Conservation (phyloP, 2,329 filamentous ascomycete genomes). For the Arthroderma uncinatum region DNA sequence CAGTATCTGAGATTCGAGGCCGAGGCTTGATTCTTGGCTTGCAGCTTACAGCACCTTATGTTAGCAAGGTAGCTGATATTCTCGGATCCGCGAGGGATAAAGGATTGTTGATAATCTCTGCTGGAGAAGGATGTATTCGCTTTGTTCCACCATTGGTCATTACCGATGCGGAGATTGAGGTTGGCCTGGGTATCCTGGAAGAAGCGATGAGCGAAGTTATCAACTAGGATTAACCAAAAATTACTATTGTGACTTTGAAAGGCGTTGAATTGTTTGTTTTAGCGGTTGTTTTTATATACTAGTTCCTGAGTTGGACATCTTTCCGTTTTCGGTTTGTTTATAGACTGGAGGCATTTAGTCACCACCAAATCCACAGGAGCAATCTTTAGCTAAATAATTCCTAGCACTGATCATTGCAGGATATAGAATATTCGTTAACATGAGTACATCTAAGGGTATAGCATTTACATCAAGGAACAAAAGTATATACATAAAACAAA, state of each 20-base stretch:
- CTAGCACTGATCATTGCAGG: not conserved
- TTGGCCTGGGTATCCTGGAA: slow-evolving; percentile 65
- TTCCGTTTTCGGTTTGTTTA: not conserved
- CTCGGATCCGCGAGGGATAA: slow-evolving; percentile 78
- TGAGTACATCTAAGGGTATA: not conserved
- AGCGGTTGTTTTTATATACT: not conserved
- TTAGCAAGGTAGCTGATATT: slow-evolving; percentile 44
- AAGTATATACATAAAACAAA: not conserved
- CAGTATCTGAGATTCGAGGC: slow-evolving; percentile 70
- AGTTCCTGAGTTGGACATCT: not conserved
- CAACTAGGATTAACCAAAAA: not conserved
- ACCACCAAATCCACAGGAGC: not conserved
- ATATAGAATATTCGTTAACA: not conserved
- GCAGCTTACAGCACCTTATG: slow-evolving; percentile 62
- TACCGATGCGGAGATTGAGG: slow-evolving; percentile 65
- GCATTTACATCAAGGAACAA: not conserved
- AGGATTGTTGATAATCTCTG: slow-evolving; percentile 81
- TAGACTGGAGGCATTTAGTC: not conserved
- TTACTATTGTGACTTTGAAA: not conserved
- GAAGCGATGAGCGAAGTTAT: slow-evolving; percentile 43
- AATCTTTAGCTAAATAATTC: not conserved
- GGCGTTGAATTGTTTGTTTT: not conserved
- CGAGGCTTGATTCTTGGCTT: slow-evolving; percentile 76
- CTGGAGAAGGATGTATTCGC: slow-evolving; percentile 79
- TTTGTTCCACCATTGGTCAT: slow-evolving; percentile 85